Evolutionary conservation across 768 basidiomycete genomes (phyloP).

Genomic region (Pleurotus citrinopileatus): DNA sequence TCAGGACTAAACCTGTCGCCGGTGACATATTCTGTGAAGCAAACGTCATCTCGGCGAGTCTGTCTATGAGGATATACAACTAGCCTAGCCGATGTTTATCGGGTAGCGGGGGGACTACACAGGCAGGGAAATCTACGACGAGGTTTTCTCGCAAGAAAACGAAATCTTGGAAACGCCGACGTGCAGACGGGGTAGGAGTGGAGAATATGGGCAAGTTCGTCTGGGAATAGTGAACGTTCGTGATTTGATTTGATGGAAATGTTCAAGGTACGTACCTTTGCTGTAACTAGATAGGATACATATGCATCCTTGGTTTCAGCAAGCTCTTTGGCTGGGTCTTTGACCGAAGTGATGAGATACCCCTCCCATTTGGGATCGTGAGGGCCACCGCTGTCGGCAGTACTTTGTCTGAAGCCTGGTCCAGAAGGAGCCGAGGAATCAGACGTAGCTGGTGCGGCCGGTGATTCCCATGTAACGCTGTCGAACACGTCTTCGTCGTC

Average conservation of each 20-base stretch:
- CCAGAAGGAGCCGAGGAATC: slow-evolving; percentile 47
- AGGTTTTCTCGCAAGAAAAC: slow-evolving; percentile 90
- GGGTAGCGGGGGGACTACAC: slow-evolving; percentile 95
- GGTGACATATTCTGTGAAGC: slow-evolving; percentile 82
- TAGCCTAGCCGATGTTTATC: slow-evolving; percentile 94
- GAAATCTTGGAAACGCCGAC: slow-evolving; percentile 96
- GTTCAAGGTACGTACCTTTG: slow-evolving; percentile 56
- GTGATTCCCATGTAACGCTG: slow-evolving; percentile 88
- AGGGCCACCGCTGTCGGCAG: slow-evolving; percentile 67
- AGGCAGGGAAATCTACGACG: slow-evolving; percentile 90
- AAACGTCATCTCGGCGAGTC: not conserved
- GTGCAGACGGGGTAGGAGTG: slow-evolving; percentile 64
- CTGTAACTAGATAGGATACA: slow-evolving; percentile 89
- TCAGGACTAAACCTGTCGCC: slow-evolving; percentile 97
- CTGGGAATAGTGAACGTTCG: slow-evolving; percentile 42
- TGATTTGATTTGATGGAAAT: slow-evolving; percentile 10
- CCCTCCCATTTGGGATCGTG: slow-evolving; percentile 92
- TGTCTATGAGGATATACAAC: slow-evolving; percentile 23
- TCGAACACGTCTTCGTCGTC: slow-evolving; percentile 91
- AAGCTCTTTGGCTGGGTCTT: slow-evolving; percentile 93
- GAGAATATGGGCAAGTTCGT: slow-evolving; percentile 90
- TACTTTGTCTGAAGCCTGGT: slow-evolving; percentile 83
- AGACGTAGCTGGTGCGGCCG: slow-evolving; percentile 40
- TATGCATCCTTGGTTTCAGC: slow-evolving; percentile 97
- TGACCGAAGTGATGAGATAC: slow-evolving; percentile 75